phyloP scores from a whole-genome alignment of 2,329 filamentous ascomycete species.

The Pseudocercospora pini-densiflorae region DNA sequence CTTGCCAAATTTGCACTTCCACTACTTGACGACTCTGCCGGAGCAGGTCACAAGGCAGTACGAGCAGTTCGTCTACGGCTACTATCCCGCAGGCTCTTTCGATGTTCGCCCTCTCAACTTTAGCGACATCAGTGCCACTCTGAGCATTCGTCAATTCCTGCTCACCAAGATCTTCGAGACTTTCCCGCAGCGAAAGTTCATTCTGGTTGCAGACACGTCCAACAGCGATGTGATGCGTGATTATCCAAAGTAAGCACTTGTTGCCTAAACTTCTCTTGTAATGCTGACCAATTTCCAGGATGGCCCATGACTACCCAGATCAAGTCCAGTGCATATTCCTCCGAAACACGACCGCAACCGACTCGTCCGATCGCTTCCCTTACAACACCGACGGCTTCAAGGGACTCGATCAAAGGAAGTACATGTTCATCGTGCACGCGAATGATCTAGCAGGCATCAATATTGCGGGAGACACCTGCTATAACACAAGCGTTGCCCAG shows the following conservation, averaged over 20 bases:
- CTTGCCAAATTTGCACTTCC: constrained; percentile 73
- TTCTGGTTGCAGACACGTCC: constrained; percentile 75
- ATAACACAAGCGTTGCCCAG: constrained; percentile 67
- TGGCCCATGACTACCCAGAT: constrained; percentile 68
- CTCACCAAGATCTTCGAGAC: constrained; percentile 75
- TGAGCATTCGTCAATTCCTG: constrained; percentile 71
- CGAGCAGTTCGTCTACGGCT: constrained; percentile 79
- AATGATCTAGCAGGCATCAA: constrained; percentile 71
- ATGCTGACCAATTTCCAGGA: constrained; percentile 23
- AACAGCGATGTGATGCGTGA: constrained; percentile 77
- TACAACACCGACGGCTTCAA: constrained; percentile 77
- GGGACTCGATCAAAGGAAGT: constrained; percentile 65
- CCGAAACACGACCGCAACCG: constrained; percentile 74
- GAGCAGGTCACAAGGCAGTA: constrained; percentile 79
- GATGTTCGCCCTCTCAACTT: constrained; percentile 81
- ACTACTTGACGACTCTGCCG: constrained; percentile 80
- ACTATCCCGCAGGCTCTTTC: constrained; percentile 76
- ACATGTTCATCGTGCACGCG: constrained; percentile 79
- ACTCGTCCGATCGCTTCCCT: constrained; percentile 69
- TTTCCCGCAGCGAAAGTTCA: constrained; percentile 74
- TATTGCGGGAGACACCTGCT: constrained; percentile 69
- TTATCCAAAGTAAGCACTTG: constrained; percentile 29
- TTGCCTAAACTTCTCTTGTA: not conserved
- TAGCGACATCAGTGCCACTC: constrained; percentile 72
- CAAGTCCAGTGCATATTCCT: constrained; percentile 80